phyloP scores from a whole-genome alignment of 2,329 filamentous ascomycete genomes.

The Cladosporium sp. region DNA sequence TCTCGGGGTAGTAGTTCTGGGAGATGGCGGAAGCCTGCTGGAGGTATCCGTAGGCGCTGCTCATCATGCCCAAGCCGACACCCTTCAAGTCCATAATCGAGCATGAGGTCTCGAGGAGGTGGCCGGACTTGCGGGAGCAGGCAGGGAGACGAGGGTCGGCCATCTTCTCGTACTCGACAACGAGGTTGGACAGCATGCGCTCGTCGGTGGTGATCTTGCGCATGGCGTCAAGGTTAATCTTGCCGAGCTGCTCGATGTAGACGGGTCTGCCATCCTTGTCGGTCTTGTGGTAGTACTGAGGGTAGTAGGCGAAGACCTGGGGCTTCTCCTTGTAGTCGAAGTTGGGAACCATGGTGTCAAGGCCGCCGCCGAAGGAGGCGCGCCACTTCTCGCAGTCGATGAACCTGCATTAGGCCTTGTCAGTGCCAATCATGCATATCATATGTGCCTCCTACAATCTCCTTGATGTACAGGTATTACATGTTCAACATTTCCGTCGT shows the following conservation, averaged over 20 bases:
- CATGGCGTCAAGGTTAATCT: slow-evolving; percentile 84
- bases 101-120: slow-evolving; percentile 95
- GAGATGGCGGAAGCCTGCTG: slow-evolving; percentile 80
- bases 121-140: slow-evolving; percentile 85
- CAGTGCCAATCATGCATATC: slow-evolving; percentile 17
- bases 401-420: slow-evolving; percentile 61
- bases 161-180: slow-evolving; percentile 96
- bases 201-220: slow-evolving; percentile 89
- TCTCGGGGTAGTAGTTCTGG: slow-evolving; percentile 99
- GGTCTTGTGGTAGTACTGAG: slow-evolving; percentile 98
- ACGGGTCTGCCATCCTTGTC: slow-evolving; percentile 93
- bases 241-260: slow-evolving; percentile 94
- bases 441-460: not conserved
- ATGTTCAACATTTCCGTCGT: not conserved
- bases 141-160: slow-evolving; percentile 89
- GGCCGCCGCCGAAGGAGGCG: slow-evolving; percentile 66
- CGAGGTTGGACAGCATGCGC: slow-evolving; percentile 94
- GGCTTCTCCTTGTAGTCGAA: slow-evolving; percentile 87
- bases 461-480: too few relatives aligned
- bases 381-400: slow-evolving; percentile 87
- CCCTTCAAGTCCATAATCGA: slow-evolving; percentile 98
- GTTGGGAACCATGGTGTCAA: slow-evolving; percentile 72
- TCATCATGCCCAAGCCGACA: slow-evolving; percentile 75
- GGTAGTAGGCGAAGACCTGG: slow-evolving; percentile 85
- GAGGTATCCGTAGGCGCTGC: slow-evolving; percentile 84